Evolutionary conservation across 2,329 filamentous ascomycete species (phyloP).

Genomic region (Ophiocordyceps unilateralis): DNA sequence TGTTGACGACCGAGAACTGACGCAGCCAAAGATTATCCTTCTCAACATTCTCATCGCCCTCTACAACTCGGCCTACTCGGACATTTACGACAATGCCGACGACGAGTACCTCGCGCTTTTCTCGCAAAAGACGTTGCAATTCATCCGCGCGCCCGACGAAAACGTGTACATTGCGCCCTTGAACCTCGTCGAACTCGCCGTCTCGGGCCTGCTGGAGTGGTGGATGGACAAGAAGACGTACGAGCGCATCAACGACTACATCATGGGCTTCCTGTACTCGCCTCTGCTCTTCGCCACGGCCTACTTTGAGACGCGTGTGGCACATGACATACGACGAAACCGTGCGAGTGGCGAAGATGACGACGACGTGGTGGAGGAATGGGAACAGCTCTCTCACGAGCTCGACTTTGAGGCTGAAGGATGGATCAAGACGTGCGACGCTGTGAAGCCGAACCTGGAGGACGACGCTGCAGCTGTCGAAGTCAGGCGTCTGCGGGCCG

Average conservation of each 20-base stretch:
- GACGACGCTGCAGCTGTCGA: slow-evolving; percentile 62
- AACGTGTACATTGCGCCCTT: slow-evolving; percentile 96
- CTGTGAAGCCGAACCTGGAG: slow-evolving; percentile 67
- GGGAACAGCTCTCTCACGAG: slow-evolving; percentile 64
- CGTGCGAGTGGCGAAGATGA: slow-evolving; percentile 69
- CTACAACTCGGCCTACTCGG: slow-evolving; percentile 91
- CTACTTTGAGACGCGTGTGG: slow-evolving; percentile 48
- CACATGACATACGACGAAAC: slow-evolving; percentile 53
- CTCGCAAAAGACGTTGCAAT: slow-evolving; percentile 88
- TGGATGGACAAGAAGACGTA: slow-evolving; percentile 68
- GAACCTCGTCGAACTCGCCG: slow-evolving; percentile 79
- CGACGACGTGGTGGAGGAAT: slow-evolving; percentile 78
- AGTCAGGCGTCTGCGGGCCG: slow-evolving; percentile 37
- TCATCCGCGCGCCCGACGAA: slow-evolving; percentile 89
- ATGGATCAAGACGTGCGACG: slow-evolving; percentile 66
- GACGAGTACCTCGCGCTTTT: slow-evolving; percentile 94
- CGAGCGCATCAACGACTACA: slow-evolving; percentile 66
- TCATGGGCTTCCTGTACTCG: slow-evolving; percentile 76
- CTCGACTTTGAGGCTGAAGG: slow-evolving; percentile 69
- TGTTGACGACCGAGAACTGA: slow-evolving; percentile 1
- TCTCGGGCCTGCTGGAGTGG: slow-evolving; percentile 76
- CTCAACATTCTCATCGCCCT: slow-evolving; percentile 94
- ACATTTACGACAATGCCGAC: slow-evolving; percentile 82
- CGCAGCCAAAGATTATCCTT: slow-evolving; percentile 39
- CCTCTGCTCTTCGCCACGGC: slow-evolving; percentile 70